These are phyloP conservation scores for Paramecium caudatum DNA, from an alignment of 73 alveolate species.

Conservation along the genomic window DNA sequence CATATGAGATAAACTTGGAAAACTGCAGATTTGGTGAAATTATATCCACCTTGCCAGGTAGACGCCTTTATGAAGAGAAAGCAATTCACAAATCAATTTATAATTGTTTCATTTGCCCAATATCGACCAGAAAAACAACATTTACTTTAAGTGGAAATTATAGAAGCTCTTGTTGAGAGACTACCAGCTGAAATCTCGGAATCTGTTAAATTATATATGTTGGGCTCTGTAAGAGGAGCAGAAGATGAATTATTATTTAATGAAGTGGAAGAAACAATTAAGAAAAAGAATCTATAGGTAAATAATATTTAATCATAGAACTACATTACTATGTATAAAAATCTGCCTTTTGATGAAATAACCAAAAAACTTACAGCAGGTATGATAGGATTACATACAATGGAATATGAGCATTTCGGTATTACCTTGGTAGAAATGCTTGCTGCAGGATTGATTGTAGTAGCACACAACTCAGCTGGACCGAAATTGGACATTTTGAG, in stretches of 20 bases:
- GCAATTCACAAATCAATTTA: slow-evolving; percentile 75
- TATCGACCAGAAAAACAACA: slow-evolving; percentile 99
- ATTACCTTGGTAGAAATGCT: slow-evolving; percentile 96
- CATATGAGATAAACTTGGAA: slow-evolving; percentile 76
- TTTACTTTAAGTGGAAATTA: slow-evolving; percentile 81
- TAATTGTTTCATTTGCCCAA: slow-evolving; percentile 95
- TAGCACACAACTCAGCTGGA: slow-evolving; percentile 99
- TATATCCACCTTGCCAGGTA: slow-evolving; percentile 53
- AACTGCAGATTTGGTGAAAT: not conserved
- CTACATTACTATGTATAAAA: slow-evolving; percentile 83
- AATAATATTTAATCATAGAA: slow-evolving; percentile 60
- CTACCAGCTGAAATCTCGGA: slow-evolving; percentile 62
- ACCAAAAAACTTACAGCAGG: slow-evolving; percentile 83
- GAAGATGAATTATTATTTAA: slow-evolving; percentile 80
- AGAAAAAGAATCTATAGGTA: slow-evolving; percentile 72
- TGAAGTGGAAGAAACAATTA: slow-evolving; percentile 70
- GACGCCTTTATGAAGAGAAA: slow-evolving; percentile 48
- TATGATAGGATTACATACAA: slow-evolving; percentile 94
- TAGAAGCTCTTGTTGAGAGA: slow-evolving; percentile 75
- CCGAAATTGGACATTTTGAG: slow-evolving; percentile 95
- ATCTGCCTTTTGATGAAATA: slow-evolving; percentile 81
- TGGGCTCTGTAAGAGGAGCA: slow-evolving; percentile 91
- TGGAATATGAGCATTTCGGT: slow-evolving; percentile 98
- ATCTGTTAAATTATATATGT: slow-evolving; percentile 79
- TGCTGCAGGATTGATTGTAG: slow-evolving; percentile 95